Conservation (phyloP, 257 asterid species). For the Catharanthus roseus region DNA sequence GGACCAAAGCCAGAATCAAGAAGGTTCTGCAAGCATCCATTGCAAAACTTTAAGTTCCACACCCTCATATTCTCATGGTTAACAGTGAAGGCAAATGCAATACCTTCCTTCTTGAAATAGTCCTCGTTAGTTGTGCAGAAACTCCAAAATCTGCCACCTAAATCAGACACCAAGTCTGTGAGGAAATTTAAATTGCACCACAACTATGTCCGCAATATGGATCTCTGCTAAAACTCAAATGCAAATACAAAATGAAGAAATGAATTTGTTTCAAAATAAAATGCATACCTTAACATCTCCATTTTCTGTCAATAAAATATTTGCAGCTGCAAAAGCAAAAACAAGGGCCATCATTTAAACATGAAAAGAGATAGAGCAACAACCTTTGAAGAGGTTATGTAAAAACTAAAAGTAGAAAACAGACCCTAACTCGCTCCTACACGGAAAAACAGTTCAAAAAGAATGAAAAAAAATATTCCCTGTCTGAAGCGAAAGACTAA, state of each 20-base stretch:
- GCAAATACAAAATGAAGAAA: not conserved
- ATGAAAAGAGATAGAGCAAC: not conserved
- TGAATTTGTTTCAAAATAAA: slow-evolving; percentile 9
- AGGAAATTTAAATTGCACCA: not conserved
- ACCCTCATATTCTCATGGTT: not conserved
- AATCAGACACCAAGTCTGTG: slow-evolving; percentile 2
- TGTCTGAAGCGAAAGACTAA: not conserved
- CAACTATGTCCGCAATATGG: not conserved
- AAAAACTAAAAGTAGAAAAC: not conserved
- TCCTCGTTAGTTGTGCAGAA: slow-evolving; percentile 95
- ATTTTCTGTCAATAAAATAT: slow-evolving; percentile 85
- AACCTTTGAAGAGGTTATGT: not conserved
- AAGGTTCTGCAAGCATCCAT: not conserved
- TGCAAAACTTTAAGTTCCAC: not conserved
- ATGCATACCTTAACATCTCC: slow-evolving; percentile 92
- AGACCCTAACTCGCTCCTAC: not conserved
- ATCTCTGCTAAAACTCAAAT: not conserved
- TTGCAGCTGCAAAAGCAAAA: slow-evolving; percentile 77
- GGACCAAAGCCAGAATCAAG: not conserved
- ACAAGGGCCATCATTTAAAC: not conserved
- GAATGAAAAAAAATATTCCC: not conserved
- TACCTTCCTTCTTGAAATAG: slow-evolving; percentile 98
- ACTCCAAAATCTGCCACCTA: slow-evolving; percentile 99
- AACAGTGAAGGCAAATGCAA: not conserved
- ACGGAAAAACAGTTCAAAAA: not conserved